Base-by-base conservation (phyloP, 1,139 yeast genomes). In the Yarrowia galli region DNA sequence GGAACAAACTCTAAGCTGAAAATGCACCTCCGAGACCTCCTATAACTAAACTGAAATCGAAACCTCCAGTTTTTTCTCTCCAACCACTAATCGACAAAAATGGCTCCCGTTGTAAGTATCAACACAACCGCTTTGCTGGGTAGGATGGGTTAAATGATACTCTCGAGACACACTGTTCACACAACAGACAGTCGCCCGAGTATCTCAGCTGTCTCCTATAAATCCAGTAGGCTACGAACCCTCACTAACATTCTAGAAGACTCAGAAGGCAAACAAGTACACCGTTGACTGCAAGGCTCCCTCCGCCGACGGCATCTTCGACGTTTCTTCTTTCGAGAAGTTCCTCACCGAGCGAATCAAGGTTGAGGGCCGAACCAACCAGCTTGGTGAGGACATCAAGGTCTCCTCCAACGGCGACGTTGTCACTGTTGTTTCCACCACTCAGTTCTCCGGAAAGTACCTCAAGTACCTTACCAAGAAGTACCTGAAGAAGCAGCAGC, bases 391-490 rank as follows among this genome's bases (percentile, higher is more conserved):
- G 81, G 91, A 89, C 80, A 88, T 96, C 86, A 85, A 95, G 73
- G 92, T 95, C 77, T 84, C 93, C 79, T 84, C 88, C 79, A 96
- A 92, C 81, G 92, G 91, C 78, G 87, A 88, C 84, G 85, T 87
- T 83, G 82, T 86, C 79, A 92, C 91, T 80, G 89, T 95, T 78
- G 89, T 92, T 83, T 86, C 98, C 75, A 87, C 89, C 85, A 84
- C 96, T 84, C 89, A 92, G 86, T 95, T 96, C 95, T 92, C 98
- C 77, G 99, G 99, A 86, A 95, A 96, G 87, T 95, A 95, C 97
- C 90, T 92, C 84, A 95, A 95, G 88, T 95, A 93, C 95, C 87
- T 95, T 83, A 91, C 98, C 81, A 95, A 95, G 92, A 93, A 96
- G 89, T 95, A 92, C 96, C 91, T 95, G 85, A 95, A 95, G 97